These are phyloP conservation scores for Oehlia diaphana DNA, from an alignment of 192 early-diverging fungal genomes.

Conservation along the genomic window DNA sequence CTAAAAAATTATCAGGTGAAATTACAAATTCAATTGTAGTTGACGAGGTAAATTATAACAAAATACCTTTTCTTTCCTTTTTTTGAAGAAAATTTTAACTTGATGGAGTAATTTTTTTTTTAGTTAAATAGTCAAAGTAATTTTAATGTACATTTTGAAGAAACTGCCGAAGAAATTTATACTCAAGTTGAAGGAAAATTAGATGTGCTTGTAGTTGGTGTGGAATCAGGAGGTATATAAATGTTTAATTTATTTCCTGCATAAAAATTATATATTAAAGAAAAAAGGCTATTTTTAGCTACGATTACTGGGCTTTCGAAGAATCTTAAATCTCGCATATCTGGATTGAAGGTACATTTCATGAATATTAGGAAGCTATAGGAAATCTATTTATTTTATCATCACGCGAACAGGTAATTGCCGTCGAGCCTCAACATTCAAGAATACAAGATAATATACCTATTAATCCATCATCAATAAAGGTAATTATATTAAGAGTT, in stretches of 20 bases:
- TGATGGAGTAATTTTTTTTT: background rate
- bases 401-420: slow-evolving; percentile 48
- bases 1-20: slow-evolving; percentile 53
- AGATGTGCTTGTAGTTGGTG: slow-evolving; percentile 67
- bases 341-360: slow-evolving; percentile 45
- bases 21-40: slow-evolving; percentile 54
- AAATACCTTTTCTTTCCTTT: background rate
- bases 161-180: slow-evolving; percentile 64
- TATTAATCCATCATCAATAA: slow-evolving; percentile 34
- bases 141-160: slow-evolving; percentile 46
- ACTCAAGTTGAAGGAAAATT: slow-evolving; percentile 53
- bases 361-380: background rate
- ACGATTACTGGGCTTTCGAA: slow-evolving; percentile 61
- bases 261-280: background rate
- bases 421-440: slow-evolving; percentile 70
- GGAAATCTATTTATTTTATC: background rate
- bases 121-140: slow-evolving; percentile 35
- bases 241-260: background rate
- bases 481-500: slow-evolving; percentile 11
- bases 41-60: slow-evolving; percentile 53
- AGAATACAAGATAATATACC: slow-evolving; percentile 46
- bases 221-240: slow-evolving; percentile 58
- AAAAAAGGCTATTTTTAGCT: slow-evolving; percentile 13
- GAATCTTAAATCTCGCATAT: slow-evolving; percentile 53
- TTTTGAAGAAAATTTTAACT: slow-evolving; percentile 3